Conservation (phyloP, 805 yeast genomes). For the Ogataea ganodermae region DNA sequence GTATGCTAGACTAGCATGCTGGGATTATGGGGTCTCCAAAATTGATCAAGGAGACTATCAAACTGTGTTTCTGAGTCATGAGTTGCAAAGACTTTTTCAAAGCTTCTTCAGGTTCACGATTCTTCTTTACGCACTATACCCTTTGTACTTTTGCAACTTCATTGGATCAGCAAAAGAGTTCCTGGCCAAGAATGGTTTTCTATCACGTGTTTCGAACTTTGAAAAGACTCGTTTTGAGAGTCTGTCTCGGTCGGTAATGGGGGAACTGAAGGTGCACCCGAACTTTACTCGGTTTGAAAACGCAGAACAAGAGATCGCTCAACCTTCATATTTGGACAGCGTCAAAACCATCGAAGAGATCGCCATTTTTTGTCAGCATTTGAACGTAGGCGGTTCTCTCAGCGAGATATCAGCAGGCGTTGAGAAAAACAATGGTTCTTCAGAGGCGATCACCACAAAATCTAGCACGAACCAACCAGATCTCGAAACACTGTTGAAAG, state of each 20-base stretch:
- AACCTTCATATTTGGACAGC: background rate
- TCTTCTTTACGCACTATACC: constrained; percentile 59
- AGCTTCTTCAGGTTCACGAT: constrained; percentile 38
- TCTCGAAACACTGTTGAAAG: constrained; percentile 19
- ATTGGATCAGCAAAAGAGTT: constrained; percentile 44
- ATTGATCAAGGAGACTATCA: background rate
- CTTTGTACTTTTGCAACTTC: constrained; percentile 48
- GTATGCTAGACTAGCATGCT: constrained; percentile 45
- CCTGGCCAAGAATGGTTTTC: constrained; percentile 25
- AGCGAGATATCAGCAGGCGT: background rate
- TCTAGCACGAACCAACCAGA: background rate
- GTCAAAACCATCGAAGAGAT: background rate
- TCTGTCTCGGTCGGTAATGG: constrained; percentile 32
- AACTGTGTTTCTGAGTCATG: background rate
- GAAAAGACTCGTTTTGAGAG: constrained; percentile 25
- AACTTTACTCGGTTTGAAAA: constrained; percentile 30
- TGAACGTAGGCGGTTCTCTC: background rate
- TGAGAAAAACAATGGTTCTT: background rate
- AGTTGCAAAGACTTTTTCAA: background rate
- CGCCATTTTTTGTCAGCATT: background rate
- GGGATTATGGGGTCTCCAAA: constrained; percentile 25
- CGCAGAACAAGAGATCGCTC: background rate
- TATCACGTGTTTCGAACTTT: constrained; percentile 1
- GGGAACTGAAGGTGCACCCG: constrained; percentile 50
- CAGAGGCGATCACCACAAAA: background rate